Percentiles rank a stretch among this genome's conserved stretches.
Conservation (phyloP, 129 eudicot genomes). For the Artemisia tridentata region DNA sequence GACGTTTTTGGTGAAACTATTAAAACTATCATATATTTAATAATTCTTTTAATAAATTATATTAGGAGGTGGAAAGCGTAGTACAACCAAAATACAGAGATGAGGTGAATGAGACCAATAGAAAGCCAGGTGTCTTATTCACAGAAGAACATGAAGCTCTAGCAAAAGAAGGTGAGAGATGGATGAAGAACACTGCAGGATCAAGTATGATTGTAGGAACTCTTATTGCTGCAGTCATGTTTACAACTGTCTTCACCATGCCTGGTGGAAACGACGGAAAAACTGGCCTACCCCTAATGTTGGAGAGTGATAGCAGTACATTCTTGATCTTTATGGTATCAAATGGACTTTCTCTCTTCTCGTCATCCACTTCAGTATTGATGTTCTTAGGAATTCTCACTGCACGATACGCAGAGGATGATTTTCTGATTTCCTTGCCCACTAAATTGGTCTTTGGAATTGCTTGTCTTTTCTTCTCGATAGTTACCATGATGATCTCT, state of each 20-base stretch:
- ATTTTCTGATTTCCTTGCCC: conserved; percentile 47
- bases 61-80: conserved; percentile 49
- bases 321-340: conserved; percentile 46
- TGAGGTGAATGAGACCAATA: conserved; percentile 37
- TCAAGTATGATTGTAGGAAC: conserved; percentile 61
- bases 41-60: neutral
- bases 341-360: conserved; percentile 44
- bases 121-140: conserved; percentile 38
- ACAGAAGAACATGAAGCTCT: conserved; percentile 47
- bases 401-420: conserved; percentile 46
- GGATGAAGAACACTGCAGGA: conserved; percentile 62
- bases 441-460: conserved; percentile 47
- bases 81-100: conserved; percentile 51
- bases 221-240: conserved; percentile 61
- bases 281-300: conserved; percentile 42
- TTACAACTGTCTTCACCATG: conserved; percentile 53
- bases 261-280: conserved; percentile 45
- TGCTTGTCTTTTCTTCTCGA: conserved; percentile 45
- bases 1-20: neutral
- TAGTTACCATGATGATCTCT: conserved; percentile 52
- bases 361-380: conserved; percentile 45
- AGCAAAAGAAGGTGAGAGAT: conserved; percentile 46
- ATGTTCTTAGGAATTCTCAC: conserved; percentile 56
- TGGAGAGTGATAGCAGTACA: neutral
- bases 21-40: neutral